These are phyloP conservation scores for Chytriomyces hyalinus DNA, from an alignment of 192 early-diverging fungal species.

Conservation along the genomic window DNA sequence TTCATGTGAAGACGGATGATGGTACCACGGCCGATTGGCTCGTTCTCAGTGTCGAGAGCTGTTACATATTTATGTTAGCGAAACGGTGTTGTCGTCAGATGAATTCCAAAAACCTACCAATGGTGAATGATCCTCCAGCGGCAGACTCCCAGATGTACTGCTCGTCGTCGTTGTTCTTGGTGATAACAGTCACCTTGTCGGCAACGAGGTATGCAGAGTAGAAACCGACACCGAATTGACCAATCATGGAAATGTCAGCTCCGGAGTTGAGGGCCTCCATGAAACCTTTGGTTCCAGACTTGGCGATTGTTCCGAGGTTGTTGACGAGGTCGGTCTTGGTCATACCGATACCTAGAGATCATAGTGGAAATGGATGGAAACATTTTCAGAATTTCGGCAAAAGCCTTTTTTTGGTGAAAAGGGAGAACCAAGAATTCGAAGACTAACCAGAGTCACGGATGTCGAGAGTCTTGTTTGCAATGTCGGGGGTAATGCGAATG, in stretches of 20 bases:
- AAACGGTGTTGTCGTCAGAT: neutral
- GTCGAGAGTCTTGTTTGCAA: constrained; percentile 81
- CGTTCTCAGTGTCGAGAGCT: constrained; percentile 87
- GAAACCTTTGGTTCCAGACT: constrained; percentile 99
- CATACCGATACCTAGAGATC: constrained; percentile 79
- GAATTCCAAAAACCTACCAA: constrained; percentile 42
- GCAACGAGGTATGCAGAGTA: constrained; percentile 99
- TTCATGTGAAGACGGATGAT: constrained; percentile 96
- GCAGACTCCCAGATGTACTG: constrained; percentile 96
- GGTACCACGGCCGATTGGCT: constrained; percentile 91
- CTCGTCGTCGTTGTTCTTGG: constrained; percentile 97
- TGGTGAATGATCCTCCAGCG: constrained; percentile 89
- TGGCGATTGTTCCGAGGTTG: constrained; percentile 99
- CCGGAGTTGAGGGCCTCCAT: constrained; percentile 97
- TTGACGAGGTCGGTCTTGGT: constrained; percentile 95
- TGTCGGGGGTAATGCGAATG: constrained; percentile 92
- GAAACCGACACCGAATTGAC: constrained; percentile 99
- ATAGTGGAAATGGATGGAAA: neutral
- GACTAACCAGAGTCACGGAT: constrained; percentile 79
- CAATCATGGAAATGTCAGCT: constrained; percentile 99
- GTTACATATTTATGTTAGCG: neutral
- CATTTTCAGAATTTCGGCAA: neutral
- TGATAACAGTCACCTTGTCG: constrained; percentile 94
- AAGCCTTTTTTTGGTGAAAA: neutral
- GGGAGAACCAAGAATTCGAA: constrained; percentile 17